Evolutionary conservation across 2,329 filamentous ascomycete genomes (phyloP), one percentile per base, ranked within the genome.

Genomic region (Aspergillus sp.): DNA sequence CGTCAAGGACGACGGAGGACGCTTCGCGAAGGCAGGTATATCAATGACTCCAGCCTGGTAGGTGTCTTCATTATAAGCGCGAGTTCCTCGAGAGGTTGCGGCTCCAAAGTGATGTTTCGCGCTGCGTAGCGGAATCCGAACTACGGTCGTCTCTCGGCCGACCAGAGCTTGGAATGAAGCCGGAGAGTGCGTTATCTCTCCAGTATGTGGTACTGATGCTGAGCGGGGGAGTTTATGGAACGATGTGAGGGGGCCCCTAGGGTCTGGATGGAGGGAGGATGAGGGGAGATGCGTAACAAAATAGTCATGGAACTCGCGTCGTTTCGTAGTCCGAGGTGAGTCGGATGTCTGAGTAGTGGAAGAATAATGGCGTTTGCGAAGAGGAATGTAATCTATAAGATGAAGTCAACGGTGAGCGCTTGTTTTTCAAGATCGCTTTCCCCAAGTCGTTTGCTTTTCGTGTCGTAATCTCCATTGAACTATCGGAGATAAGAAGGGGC

Each of bases 71-170:
- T 98, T 98, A 73, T 95, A 91, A 0, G 88, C 86, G 11, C 95
- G 86, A 55, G 89, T 91, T 21, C 95, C 95, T 49, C 95, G 85
- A 33, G 89, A 89, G 43, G 89, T 84, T 12, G 85, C 85, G 23
- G 87, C 90, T 25, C 95, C 95, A 69, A 96, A 97, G 77, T 99
- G 95, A 71, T 99, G 95, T 72, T 98, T 98, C 31, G 95, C 95
- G 66, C 90, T 93, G 67, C 89, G 90, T 61, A 99, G 80, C 5
- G 95, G 95, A 70, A 99, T 99, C 37, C 95, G 90, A 48, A 98
- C 95, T 6, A 98, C 91, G 0, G 95, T 97, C 64, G 95, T 86
- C 67, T 97, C 92, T 66, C 91, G 85, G 61, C 85, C 84, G 50
- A 87, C 79, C 50, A 84, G 81, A 11, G 85, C 81, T 50, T 86